A percentile compares a stretch with the other conserved stretches of the same genome.
Evolutionary conservation across 163 green algal genomes (phyloP).

Genomic region (Scenedesmus sp.): DNA sequence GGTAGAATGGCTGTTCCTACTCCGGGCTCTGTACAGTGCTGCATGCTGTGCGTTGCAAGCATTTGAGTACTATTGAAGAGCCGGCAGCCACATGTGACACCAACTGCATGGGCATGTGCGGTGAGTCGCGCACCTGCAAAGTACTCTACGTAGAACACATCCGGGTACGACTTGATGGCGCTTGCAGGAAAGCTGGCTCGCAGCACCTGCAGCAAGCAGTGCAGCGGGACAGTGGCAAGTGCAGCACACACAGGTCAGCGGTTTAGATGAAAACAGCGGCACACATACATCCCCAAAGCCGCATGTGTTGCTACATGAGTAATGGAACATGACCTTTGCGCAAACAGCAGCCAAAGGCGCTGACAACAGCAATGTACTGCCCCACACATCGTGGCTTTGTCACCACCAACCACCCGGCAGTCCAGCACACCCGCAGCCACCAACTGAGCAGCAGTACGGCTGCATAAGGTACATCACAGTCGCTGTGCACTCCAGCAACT

Average conservation of each 20-base stretch:
- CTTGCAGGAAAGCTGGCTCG: constrained; percentile 38
- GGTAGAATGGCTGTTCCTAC: no score
- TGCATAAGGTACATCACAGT: no score
- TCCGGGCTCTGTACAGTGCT: background rate
- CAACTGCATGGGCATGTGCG: background rate
- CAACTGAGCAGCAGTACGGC: no score
- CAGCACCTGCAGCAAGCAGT: constrained; percentile 27
- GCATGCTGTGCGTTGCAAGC: background rate
- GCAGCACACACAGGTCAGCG: background rate
- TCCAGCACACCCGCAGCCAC: no score
- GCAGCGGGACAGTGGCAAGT: background rate
- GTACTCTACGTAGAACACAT: constrained; percentile 53
- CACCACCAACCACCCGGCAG: no score
- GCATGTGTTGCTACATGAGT: no score
- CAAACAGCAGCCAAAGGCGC: no score
- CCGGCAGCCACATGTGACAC: background rate
- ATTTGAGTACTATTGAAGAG: background rate
- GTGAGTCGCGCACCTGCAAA: constrained; percentile 36
- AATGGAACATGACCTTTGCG: no score
- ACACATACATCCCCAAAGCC: background rate
- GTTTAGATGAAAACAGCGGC: no score
- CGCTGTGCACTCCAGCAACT: no score
- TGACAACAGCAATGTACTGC: no score
- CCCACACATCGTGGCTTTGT: no score
- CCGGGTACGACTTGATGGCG: constrained; percentile 48